Base-by-base conservation (phyloP, 2,329 filamentous ascomycete species). In the Zymoseptoria ardabiliae region DNA sequence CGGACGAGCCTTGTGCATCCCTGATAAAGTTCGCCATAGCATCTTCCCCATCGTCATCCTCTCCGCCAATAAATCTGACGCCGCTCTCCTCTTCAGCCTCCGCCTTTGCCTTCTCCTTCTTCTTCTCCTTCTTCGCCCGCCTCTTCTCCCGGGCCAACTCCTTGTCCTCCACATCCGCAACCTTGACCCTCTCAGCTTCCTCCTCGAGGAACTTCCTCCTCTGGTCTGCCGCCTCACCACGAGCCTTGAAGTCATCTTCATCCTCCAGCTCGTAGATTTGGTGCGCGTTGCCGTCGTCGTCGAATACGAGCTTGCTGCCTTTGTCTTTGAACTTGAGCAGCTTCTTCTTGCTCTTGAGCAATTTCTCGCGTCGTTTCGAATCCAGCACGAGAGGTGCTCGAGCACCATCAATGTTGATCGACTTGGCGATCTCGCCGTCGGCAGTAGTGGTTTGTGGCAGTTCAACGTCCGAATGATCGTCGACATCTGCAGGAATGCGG, bases 321-420 rank as follows among this genome's bases (percentile, higher is more conserved):
- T 88, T 89, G 70, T 91, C 90, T 79, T 91, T 95, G 79, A 90
- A 89, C 72, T 96, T 94, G 65, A 97, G 83, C 75, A 95, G 89
- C 76, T 95, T 90, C 77, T 96, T 91, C 81, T 97, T 97, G 20
- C 90, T 95, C 70, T 88, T 88, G 65, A 97, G 83, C n/a, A 96
- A 83, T 78, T 97, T 97, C 76, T 96, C 93, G 66, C 91, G 87
- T 22, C 94, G 90, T 74, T 97, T 95, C 11, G 91, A 96, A 77
- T 99, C 94, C 63, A 99, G 85, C 20, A 96, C 78, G 51, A 96
- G 81, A 1, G 90, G 84, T 25, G 89, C 84, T 51, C 80, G 78
- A 62, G 82, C 85, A 56, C 87, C 86, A 11, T 88, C 80, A 1
- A 87, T 81, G 48, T 83, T 76, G 54, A 97, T 81, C 2, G 86